These are phyloP conservation scores for Aspergillus spinulosporus DNA, from an alignment of 2,329 filamentous ascomycete genomes.

Conservation along the genomic window DNA sequence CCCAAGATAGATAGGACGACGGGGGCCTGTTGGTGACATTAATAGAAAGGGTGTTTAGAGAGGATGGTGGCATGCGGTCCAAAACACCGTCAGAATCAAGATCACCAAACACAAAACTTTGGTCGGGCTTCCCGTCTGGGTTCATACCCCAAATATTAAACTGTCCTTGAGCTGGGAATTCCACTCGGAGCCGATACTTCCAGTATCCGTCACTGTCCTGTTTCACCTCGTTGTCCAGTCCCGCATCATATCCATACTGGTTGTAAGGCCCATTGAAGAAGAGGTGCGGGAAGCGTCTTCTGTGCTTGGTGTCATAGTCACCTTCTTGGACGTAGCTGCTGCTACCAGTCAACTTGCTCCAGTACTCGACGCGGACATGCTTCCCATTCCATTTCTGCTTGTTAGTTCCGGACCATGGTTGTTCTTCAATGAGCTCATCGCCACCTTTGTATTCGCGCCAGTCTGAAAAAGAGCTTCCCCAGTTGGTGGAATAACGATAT, in stretches of 20 bases:
- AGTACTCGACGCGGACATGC: conserved; percentile 65
- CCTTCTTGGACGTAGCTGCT: conserved; percentile 62
- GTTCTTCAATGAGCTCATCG: conserved; percentile 51
- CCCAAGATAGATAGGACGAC: no score
- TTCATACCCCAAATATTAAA: no score
- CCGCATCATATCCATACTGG: conserved; percentile 63
- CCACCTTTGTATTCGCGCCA: conserved; percentile 58
- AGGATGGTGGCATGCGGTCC: no score
- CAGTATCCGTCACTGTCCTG: conserved; percentile 43
- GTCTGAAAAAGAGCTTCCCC: conserved; percentile 59
- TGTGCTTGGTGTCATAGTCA: conserved; percentile 49
- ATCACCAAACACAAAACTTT: no score
- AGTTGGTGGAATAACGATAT: conserved; percentile 65
- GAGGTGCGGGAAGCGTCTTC: conserved; percentile 61
- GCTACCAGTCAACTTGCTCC: conserved; percentile 59
- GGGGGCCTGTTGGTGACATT: no score
- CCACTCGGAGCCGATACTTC: no score
- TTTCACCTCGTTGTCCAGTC: conserved; percentile 55
- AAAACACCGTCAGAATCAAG: no score
- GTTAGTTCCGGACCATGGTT: conserved; percentile 59
- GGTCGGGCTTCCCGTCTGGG: no score
- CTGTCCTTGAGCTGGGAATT: no score
- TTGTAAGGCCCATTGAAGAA: conserved; percentile 65
- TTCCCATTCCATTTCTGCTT: conserved; percentile 61
- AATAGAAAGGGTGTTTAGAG: no score